Percentiles rank a stretch among this genome's conserved stretches.
Evolutionary conservation across 163 green algal species (phyloP).

Genomic region (Scenedesmus sp.): DNA sequence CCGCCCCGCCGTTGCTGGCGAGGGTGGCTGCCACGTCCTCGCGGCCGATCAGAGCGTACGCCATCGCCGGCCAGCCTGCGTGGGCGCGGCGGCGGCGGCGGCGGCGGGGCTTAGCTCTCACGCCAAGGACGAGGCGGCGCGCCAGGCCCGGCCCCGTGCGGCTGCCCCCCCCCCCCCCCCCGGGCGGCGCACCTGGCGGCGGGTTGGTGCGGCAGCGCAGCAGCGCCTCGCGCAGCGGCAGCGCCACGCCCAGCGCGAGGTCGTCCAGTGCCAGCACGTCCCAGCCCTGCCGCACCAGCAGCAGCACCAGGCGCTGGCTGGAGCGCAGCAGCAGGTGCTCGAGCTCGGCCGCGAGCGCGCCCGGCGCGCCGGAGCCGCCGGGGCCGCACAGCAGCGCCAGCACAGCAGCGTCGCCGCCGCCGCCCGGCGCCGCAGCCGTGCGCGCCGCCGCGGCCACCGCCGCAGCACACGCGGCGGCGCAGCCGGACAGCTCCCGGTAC

Average conservation of each 20-base stretch:
- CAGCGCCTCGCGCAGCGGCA: slow-evolving; percentile 79
- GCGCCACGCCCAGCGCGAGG: slow-evolving; percentile 76
- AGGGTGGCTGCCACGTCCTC: slow-evolving; percentile 79
- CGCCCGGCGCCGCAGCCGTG: background rate
- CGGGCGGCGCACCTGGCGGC: slow-evolving; percentile 68
- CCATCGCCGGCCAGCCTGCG: slow-evolving; percentile 74
- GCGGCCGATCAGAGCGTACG: slow-evolving; percentile 78
- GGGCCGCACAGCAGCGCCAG: too few relatives aligned
- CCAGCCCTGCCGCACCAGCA: slow-evolving; percentile 68
- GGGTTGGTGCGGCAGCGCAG: slow-evolving; percentile 66
- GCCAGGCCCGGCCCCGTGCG: too few relatives aligned
- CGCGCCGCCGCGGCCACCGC: slow-evolving; percentile 1
- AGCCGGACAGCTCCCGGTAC: slow-evolving; percentile 44
- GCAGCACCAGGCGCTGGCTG: slow-evolving; percentile 50
- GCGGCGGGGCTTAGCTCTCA: too few relatives aligned
- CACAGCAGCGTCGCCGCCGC: background rate
- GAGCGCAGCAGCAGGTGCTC: slow-evolving; percentile 19
- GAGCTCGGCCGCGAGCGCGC: slow-evolving; percentile 24
- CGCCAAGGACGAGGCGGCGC: too few relatives aligned
- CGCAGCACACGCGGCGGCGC: slow-evolving; percentile 26
- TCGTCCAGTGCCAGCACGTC: slow-evolving; percentile 68
- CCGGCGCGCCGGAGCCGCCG: too few relatives aligned
- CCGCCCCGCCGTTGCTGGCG: slow-evolving; percentile 38
- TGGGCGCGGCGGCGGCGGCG: too few relatives aligned
- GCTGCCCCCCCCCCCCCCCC: too few relatives aligned